Conservation (phyloP, 192 early-diverging fungal species). For the Entomortierella chlamydospora region DNA sequence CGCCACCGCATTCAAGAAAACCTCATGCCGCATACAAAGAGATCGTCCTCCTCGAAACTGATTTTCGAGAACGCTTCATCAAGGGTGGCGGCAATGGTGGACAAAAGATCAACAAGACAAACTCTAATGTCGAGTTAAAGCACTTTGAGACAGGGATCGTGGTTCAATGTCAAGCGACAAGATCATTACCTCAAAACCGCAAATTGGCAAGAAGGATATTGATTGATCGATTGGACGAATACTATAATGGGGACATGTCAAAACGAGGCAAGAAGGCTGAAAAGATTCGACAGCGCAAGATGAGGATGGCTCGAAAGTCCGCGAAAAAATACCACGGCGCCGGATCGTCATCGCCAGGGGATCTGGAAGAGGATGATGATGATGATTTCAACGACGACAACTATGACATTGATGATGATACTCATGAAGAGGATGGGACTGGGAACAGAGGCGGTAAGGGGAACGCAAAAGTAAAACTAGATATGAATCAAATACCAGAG, state of each 20-base stretch:
- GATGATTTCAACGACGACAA: neutral
- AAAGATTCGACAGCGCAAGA: slow-evolving; percentile 65
- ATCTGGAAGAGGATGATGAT: neutral
- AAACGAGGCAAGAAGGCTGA: slow-evolving; percentile 71
- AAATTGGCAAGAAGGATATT: slow-evolving; percentile 76
- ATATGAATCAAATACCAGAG: neutral
- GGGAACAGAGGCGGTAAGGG: neutral
- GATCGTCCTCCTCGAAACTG: slow-evolving; percentile 70
- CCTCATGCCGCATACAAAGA: slow-evolving; percentile 38
- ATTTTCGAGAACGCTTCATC: slow-evolving; percentile 81
- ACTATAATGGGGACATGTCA: slow-evolving; percentile 69
- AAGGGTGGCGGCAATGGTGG: slow-evolving; percentile 85
- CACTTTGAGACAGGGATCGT: slow-evolving; percentile 79
- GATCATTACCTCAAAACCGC: slow-evolving; percentile 79
- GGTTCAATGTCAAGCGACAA: slow-evolving; percentile 79
- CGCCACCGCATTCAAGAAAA: neutral
- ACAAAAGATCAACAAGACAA: slow-evolving; percentile 84
- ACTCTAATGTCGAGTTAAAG: slow-evolving; percentile 76
- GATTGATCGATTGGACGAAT: slow-evolving; percentile 73
- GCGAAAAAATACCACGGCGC: slow-evolving; percentile 35
- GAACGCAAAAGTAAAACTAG: neutral
- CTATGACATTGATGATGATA: neutral
- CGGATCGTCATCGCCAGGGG: no score
- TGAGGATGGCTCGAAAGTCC: slow-evolving; percentile 41
- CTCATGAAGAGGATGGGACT: neutral